Evolutionary conservation across 2,329 filamentous ascomycete genomes (phyloP), one percentile per base, ranked within the genome.

Genomic region (Mycogone perniciosa): DNA sequence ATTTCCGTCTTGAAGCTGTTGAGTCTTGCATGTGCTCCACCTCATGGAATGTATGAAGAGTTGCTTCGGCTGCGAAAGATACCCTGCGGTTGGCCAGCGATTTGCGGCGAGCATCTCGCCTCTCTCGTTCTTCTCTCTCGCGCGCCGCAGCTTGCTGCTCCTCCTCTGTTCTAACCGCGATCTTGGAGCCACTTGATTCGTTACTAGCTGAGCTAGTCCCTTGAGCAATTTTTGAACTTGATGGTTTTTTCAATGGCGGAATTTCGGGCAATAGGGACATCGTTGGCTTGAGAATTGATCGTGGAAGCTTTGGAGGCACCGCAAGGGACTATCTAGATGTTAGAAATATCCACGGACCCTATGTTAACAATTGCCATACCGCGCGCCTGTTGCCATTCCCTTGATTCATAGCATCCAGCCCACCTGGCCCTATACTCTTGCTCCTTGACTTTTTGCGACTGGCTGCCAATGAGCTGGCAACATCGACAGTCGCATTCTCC

Each of bases 21-120:
- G 87, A 86, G 6, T 85, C 87, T 62, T 91, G 89, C 64, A 84
- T 79, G 56, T 91, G 87, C 63, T 97, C 92, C 41, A 96, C 82
- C 50, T 93, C 91, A 63, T 97, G 91, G 78, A 95, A 97, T 0
- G 93, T 99, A 66, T 99, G 93, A 34, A 99, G 77, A 4, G 93
- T 99, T 9, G 93, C 93, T 70, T 99, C 93, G 1, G 93, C 93
- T 4, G 93, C 93, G 68, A 99, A 99, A 0, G 92, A 97, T 33
- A 99, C 93, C 63, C 93, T 84, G 62, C 93, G 84, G 66, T 93
- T 95, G 44, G 92, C 90, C 51, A 96, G 79, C 13, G 91, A 96
- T 67, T 97, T 97, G 59, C 93, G 81, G 56, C 93, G 85, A 41
- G 89, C 91, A 66, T 95, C 93, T 59, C 90, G 81, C 50, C 90